phyloP scores from a whole-genome alignment of 176 grass and related monocot genomes.

The Carex kokanica region DNA sequence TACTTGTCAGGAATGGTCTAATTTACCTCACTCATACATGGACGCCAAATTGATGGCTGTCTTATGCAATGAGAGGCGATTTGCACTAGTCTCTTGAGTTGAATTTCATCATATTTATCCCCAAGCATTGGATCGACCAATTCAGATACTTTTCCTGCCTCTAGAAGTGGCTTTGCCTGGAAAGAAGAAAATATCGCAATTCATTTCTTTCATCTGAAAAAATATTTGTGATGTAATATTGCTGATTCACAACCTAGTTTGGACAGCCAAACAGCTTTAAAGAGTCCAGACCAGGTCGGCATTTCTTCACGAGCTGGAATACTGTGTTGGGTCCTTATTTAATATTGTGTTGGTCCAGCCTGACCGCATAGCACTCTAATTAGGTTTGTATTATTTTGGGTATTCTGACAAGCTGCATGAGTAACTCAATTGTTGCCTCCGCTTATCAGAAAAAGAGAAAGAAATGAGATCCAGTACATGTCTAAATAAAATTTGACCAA shows the following conservation, averaged over 20 bases:
- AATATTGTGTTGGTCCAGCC: neutral
- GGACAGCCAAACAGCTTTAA: neutral
- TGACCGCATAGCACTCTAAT: neutral
- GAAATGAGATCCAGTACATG: neutral
- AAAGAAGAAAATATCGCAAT: neutral
- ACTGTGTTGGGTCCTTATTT: neutral
- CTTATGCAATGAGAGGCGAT: slow-evolving; percentile 66
- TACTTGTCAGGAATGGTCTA: neutral
- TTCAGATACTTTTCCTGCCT: slow-evolving; percentile 64
- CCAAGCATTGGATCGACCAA: slow-evolving; percentile 62
- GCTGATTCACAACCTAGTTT: neutral
- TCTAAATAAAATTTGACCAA: neutral
- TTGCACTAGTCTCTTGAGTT: slow-evolving; percentile 55
- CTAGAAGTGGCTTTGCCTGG: slow-evolving; percentile 84
- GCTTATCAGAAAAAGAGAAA: neutral
- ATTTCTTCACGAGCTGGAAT: neutral
- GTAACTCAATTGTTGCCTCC: neutral
- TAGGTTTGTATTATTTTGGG: neutral
- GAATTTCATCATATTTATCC: slow-evolving; percentile 56
- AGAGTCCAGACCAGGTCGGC: neutral
- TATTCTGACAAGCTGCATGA: neutral
- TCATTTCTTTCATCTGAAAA: slow-evolving; percentile 1
- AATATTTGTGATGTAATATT: neutral
- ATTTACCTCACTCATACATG: slow-evolving; percentile 68
- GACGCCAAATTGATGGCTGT: slow-evolving; percentile 76